These are phyloP conservation scores for Aspergillus mulundensis DNA, from an alignment of 495 filamentous ascomycete species.

Conservation along the genomic window DNA sequence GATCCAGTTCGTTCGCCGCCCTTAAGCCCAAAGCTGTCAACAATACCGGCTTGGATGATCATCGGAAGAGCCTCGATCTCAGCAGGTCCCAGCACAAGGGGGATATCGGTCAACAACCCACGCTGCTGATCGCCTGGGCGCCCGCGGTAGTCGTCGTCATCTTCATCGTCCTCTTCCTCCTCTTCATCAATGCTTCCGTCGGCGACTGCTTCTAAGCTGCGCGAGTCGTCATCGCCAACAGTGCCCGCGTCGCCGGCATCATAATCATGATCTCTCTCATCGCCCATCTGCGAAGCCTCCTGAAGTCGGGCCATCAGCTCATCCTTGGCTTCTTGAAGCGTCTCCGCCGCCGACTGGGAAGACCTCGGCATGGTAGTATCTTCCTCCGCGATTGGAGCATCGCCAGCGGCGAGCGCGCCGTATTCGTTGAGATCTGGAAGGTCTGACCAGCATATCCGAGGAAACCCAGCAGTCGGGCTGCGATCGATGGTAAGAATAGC, in stretches of 20 bases:
- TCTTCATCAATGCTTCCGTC: constrained; percentile 54
- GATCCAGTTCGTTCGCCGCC: constrained; percentile 53
- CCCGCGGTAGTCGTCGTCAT: constrained; percentile 73
- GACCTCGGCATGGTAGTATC: constrained; percentile 51
- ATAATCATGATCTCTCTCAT: constrained; percentile 41
- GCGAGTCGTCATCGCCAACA: constrained; percentile 45
- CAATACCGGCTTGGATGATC: constrained; percentile 88
- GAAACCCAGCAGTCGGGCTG: constrained; percentile 40
- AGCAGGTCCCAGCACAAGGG: constrained; percentile 85
- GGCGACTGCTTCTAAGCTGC: constrained; percentile 41
- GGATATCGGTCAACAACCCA: constrained; percentile 84
- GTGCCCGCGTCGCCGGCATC: constrained; percentile 48
- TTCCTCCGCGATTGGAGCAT: constrained; percentile 40
- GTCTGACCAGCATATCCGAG: constrained; percentile 46
- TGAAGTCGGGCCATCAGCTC: constrained; percentile 56
- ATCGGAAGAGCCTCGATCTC: constrained; percentile 94
- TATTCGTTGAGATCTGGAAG: constrained; percentile 45
- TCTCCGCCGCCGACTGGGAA: constrained; percentile 51
- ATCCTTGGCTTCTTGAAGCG: constrained; percentile 53
- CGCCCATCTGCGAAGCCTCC: constrained; percentile 43
- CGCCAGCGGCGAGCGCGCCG: constrained; percentile 27
- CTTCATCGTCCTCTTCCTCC: constrained; percentile 70
- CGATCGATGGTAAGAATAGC: constrained; percentile 44
- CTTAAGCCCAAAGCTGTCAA: constrained; percentile 48
- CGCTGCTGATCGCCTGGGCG: constrained; percentile 80